Base-by-base conservation (phyloP, 2,329 filamentous ascomycete genomes). In the Bisporella sp. region DNA sequence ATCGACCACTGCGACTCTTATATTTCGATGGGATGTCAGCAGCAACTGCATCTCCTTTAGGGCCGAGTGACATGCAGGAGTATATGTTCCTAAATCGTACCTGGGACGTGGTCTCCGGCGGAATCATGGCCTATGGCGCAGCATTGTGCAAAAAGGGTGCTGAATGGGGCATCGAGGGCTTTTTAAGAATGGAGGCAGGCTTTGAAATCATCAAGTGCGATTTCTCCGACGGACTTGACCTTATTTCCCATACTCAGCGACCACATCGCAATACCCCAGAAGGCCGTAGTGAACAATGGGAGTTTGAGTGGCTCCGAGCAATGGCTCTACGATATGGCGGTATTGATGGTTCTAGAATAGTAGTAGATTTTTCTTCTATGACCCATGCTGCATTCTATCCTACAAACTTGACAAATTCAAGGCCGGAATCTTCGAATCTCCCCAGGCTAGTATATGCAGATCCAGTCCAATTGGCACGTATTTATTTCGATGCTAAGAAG, bases 21-120 rank as follows among this genome's bases (percentile, higher is more conserved):
- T 85, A 87, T 59, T 62, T 87, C 12, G 85, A 88, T 59, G 84
- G 84, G 5, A 81, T 82, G 71, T 77, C 78, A 4, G 84, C 81
- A 0, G 84, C 73, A 2, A 88, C 30, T 31, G 31, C 87, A 58
- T 78, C 77, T 0, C 43, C 60, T 1, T 78, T 81, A 59, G 85
- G 84, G 4, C 85, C 82, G 0, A 70, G 86, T 2, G 84, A 88
- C 59, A 73, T 77, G 0, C 82, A 87, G 59, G 83, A 88, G 58
- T 61, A 73, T 1, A 60, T 87, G 1, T 69, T 88, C 54, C 52
- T 21, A 47, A 45, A 46, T 33, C 4, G 30, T 32, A 31, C 44
- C 29, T 30, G 12, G 5, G 31, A 6, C 12, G 31, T 32, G 5
- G 28, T 13, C 35, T 46, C 8, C 31, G 29, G 31, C 12, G 30